Conservation (phyloP, 345 rosid genomes). For the Alliaria petiolata region DNA sequence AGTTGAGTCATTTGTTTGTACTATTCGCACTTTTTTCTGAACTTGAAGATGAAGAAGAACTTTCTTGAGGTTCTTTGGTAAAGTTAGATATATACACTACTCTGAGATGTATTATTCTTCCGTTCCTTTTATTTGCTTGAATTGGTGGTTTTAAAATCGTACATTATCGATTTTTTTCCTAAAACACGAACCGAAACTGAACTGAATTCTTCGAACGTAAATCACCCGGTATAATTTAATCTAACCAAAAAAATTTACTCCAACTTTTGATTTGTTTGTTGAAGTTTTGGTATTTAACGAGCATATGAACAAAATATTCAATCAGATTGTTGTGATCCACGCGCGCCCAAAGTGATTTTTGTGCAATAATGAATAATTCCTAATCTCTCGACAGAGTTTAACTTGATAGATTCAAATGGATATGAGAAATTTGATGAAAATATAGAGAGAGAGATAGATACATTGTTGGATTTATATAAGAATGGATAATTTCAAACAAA, state of each 20-base stretch:
- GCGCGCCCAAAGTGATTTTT: not conserved
- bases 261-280: no score
- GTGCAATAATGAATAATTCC: not conserved
- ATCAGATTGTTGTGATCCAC: not conserved
- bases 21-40: not conserved
- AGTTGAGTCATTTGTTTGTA: slow-evolving; percentile 29
- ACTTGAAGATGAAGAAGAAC: slow-evolving; percentile 16
- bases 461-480: slow-evolving; percentile 28
- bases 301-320: no score
- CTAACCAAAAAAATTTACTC: no score
- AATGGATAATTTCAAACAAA: slow-evolving; percentile 1
- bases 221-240: no score
- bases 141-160: not conserved
- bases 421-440: not conserved
- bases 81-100: slow-evolving; percentile 11
- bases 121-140: not conserved
- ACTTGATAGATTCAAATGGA: slow-evolving; percentile 19
- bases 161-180: no score
- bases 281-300: no score
- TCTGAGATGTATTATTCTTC: not conserved
- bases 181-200: not conserved
- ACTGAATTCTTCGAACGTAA: not conserved
- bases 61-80: not conserved
- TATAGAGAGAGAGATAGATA: slow-evolving; percentile 29
- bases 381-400: not conserved